Conservation (phyloP, 2,329 filamentous ascomycete species). For the Monilinia polystroma region DNA sequence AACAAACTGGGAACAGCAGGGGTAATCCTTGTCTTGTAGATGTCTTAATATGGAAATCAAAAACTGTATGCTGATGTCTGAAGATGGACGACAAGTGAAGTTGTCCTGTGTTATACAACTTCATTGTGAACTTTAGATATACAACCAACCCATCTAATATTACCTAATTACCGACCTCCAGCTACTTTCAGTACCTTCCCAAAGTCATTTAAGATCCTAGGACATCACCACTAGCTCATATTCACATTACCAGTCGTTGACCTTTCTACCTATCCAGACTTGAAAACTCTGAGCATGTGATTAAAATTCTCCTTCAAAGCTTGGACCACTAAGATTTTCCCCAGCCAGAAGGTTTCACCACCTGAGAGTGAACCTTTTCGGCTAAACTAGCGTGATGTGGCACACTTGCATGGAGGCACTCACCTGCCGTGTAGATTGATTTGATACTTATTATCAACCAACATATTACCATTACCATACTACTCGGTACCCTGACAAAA, state of each 20-base stretch:
- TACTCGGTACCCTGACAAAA: neutral
- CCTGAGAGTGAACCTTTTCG: slow-evolving; percentile 16
- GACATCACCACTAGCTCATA: too few relatives aligned
- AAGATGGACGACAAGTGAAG: neutral
- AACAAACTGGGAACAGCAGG: neutral
- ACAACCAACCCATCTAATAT: too few relatives aligned
- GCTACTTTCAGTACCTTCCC: too few relatives aligned
- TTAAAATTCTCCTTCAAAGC: neutral
- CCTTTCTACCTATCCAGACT: too few relatives aligned
- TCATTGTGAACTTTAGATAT: neutral
- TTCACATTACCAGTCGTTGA: too few relatives aligned
- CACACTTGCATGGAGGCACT: slow-evolving; percentile 17
- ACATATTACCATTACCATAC: neutral
- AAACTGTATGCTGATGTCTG: neutral
- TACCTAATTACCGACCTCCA: too few relatives aligned
- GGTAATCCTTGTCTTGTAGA: slow-evolving; percentile 2
- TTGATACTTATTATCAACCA: neutral
- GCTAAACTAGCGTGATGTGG: slow-evolving; percentile 19
- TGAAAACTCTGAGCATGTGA: neutral
- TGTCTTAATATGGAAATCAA: neutral
- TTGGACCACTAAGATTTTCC: slow-evolving; percentile 10
- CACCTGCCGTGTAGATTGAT: slow-evolving; percentile 7
- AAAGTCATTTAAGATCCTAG: too few relatives aligned
- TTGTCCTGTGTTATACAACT: neutral
- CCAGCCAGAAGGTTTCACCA: slow-evolving; percentile 19